phyloP scores from a whole-genome alignment of 2,329 filamentous ascomycete species.

The Cercospora brassicicola region DNA sequence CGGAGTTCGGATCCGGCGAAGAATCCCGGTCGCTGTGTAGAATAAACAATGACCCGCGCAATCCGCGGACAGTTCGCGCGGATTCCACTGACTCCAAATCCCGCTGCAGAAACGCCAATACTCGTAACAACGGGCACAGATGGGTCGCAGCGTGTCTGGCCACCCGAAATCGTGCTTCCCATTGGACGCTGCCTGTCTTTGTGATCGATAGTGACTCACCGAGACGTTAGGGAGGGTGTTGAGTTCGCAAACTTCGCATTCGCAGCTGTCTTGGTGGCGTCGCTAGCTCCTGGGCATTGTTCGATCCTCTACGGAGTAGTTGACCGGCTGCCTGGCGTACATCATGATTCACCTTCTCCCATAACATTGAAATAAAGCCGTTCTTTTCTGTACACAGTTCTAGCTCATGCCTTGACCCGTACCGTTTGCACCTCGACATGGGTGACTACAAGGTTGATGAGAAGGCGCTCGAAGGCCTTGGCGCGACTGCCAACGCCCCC shows the following conservation, averaged over 20 bases:
- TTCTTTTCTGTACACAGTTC: neutral
- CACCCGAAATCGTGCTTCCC: neutral
- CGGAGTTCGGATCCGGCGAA: constrained; percentile 11
- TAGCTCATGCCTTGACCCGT: neutral
- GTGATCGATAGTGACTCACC: neutral
- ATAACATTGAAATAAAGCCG: neutral
- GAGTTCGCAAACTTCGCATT: neutral
- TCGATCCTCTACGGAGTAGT: neutral
- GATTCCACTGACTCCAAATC: neutral
- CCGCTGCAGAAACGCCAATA: neutral
- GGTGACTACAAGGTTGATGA: constrained; percentile 14
- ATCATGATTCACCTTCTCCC: neutral
- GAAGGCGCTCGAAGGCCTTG: constrained; percentile 10
- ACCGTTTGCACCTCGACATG: constrained; percentile 6
- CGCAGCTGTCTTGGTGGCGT: neutral
- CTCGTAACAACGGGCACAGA: neutral
- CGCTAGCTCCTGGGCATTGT: constrained; percentile 1
- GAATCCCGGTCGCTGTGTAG: neutral
- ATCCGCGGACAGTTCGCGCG: neutral
- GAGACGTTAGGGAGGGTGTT: neutral
- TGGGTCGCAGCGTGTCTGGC: neutral
- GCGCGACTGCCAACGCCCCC: constrained; percentile 11
- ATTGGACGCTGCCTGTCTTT: neutral
- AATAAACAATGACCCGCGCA: neutral
- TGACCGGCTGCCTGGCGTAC: neutral